Conservation (phyloP, 805 yeast genomes). For the Candida mattraensis region DNA sequence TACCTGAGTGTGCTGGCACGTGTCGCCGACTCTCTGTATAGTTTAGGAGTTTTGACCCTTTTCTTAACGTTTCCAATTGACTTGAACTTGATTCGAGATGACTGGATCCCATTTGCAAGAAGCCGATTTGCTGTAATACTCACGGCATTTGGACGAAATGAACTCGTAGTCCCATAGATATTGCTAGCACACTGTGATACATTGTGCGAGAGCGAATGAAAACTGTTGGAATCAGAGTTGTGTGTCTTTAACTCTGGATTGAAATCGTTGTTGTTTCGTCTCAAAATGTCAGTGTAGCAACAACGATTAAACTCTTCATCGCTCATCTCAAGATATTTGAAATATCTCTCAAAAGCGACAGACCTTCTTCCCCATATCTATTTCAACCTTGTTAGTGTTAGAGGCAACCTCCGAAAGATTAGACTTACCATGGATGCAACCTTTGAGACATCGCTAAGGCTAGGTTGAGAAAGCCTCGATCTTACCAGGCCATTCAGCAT, state of each 20-base stretch:
- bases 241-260: neutral
- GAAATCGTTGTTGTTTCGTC: slow-evolving; percentile 3
- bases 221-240: neutral
- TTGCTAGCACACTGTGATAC: neutral
- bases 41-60: neutral
- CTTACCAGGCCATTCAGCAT: slow-evolving; percentile 14
- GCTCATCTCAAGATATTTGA: slow-evolving; percentile 10
- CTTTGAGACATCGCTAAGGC: slow-evolving; percentile 12
- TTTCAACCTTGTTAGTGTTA: neutral
- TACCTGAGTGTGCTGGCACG: neutral
- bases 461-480: neutral
- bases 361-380: slow-evolving; percentile 14
- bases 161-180: neutral
- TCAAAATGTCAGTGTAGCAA: slow-evolving; percentile 1
- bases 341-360: slow-evolving; percentile 6
- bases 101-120: neutral
- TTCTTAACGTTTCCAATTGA: neutral
- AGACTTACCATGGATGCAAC: slow-evolving; percentile 18
- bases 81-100: neutral
- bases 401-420: too few species aligned
- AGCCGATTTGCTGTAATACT: neutral
- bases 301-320: slow-evolving; percentile 5
- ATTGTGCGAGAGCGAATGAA: neutral
- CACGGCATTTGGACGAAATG: neutral
- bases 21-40: neutral